Evolutionary conservation across 2,329 filamentous ascomycete species (phyloP).

Genomic region (Talaromyces funiculosus): DNA sequence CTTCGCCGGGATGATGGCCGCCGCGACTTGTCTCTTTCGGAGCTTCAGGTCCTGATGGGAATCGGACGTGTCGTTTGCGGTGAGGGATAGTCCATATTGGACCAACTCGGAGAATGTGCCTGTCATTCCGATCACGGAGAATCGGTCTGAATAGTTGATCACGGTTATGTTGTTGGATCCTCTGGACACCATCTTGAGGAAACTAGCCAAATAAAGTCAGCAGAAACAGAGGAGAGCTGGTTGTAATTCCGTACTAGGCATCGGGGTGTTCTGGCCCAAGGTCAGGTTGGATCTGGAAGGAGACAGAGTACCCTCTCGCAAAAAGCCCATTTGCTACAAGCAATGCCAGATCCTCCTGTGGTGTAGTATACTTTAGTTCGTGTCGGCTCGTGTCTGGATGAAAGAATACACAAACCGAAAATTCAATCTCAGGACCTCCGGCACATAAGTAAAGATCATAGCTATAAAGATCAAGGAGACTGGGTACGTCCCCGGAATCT

Average conservation of each 20-base stretch:
- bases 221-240: neutral
- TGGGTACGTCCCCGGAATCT: constrained; percentile 49
- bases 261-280: constrained; percentile 45
- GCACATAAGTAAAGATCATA: constrained; percentile 58
- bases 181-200: constrained; percentile 54
- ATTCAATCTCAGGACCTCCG: constrained; percentile 50
- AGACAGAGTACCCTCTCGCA: constrained; percentile 37
- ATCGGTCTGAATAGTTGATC: constrained; percentile 58
- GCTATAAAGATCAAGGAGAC: constrained; percentile 45
- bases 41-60: constrained; percentile 20
- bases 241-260: constrained; percentile 48
- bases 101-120: constrained; percentile 49
- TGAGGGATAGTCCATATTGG: constrained; percentile 9
- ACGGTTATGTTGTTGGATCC: constrained; percentile 47
- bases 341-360: constrained; percentile 37
- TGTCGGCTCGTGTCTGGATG: neutral
- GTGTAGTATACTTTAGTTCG: neutral
- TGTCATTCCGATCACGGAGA: constrained; percentile 60
- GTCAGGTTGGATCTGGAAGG: constrained; percentile 40
- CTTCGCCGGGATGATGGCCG: neutral
- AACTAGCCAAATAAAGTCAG: constrained; percentile 35
- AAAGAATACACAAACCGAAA: constrained; percentile 36
- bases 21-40: constrained; percentile 27
- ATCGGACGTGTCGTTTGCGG: constrained; percentile 23
- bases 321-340: constrained; percentile 37